Conservation (phyloP, 306 rosid genomes). For the Cotoneaster glaucophyllus region DNA sequence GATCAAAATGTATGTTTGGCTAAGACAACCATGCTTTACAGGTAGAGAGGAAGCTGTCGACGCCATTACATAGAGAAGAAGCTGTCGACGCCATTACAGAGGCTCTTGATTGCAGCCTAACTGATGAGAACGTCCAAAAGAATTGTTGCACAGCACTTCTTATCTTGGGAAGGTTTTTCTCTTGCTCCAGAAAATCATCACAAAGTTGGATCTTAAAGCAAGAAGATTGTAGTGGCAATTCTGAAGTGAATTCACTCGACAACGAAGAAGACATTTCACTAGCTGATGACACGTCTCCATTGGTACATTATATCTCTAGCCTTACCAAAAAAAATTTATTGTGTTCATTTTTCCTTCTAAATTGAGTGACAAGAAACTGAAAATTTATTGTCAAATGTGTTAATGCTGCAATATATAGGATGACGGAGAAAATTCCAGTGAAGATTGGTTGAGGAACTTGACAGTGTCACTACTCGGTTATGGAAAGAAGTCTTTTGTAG, state of each 20-base stretch:
- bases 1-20: slow-evolving; percentile 3
- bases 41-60: slow-evolving; percentile 60
- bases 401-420: slow-evolving; percentile 28
- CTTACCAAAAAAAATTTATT: background rate
- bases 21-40: slow-evolving; percentile 19
- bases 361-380: background rate
- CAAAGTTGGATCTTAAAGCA: slow-evolving; percentile 32
- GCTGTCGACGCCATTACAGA: slow-evolving; percentile 55
- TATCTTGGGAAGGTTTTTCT: slow-evolving; percentile 57
- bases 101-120: slow-evolving; percentile 61
- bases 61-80: slow-evolving; percentile 47
- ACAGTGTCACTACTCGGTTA: slow-evolving; percentile 41
- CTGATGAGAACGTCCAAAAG: slow-evolving; percentile 33
- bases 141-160: slow-evolving; percentile 60
- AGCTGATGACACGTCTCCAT: slow-evolving; percentile 19
- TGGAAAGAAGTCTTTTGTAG: slow-evolving; percentile 56
- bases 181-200: slow-evolving; percentile 40
- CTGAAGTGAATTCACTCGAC: slow-evolving; percentile 18
- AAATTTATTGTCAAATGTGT: slow-evolving; percentile 12
- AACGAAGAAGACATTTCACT: slow-evolving; percentile 24
- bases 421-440: slow-evolving; percentile 35
- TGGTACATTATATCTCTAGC: slow-evolving; percentile 22
- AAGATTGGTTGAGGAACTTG: slow-evolving; percentile 50
- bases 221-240: slow-evolving; percentile 20
- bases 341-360: background rate